phyloP scores from a whole-genome alignment of 2,329 filamentous ascomycete species.

The Aspergillus texensis region DNA sequence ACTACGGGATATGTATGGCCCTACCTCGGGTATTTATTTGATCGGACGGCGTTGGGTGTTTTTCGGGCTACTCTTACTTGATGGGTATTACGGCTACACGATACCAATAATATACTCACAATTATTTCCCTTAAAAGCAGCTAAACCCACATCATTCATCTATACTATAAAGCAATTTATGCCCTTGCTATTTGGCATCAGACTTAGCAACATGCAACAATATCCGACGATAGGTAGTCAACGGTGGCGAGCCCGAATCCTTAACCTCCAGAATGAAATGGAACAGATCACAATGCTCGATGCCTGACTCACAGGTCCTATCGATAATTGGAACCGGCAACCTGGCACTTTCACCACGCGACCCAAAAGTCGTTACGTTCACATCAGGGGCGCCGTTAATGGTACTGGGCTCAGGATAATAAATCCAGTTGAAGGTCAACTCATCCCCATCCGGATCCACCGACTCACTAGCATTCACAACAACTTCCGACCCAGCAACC shows the following conservation, averaged over 20 bases:
- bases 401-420: conserved; percentile 26
- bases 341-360: conserved; percentile 13
- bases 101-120: background rate
- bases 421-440: conserved; percentile 27
- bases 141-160: background rate
- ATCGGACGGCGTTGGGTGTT: background rate
- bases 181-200: background rate
- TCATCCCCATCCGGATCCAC: conserved; percentile 26
- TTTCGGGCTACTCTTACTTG: background rate
- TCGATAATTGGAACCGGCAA: conserved; percentile 22
- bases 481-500: conserved; percentile 20
- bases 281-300: conserved; percentile 18
- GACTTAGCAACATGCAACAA: conserved; percentile 25
- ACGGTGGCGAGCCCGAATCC: conserved; percentile 21
- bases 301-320: conserved; percentile 19
- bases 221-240: conserved; percentile 27
- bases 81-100: background rate
- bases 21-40: background rate
- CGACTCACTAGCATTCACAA: conserved; percentile 24
- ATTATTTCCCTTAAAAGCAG: background rate
- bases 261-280: conserved; percentile 27
- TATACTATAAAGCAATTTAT: background rate
- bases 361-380: conserved; percentile 16
- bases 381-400: conserved; percentile 22
- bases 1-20: background rate